phyloP scores from a whole-genome alignment of 345 rosid genomes.

The Salix koriyanagi region DNA sequence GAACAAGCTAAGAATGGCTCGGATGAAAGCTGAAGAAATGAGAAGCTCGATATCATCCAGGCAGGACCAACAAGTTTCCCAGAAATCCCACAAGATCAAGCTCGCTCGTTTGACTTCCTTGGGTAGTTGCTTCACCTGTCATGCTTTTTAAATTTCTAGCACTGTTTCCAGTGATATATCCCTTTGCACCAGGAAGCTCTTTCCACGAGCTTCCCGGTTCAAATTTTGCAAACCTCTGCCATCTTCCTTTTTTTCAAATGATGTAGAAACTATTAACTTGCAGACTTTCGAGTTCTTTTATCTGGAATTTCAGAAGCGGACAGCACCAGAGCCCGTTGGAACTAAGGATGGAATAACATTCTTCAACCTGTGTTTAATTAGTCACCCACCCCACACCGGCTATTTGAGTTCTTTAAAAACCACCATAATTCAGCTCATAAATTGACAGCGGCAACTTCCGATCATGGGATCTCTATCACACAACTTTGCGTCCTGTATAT shows the following conservation, averaged over 20 bases:
- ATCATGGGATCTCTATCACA: too few relatives aligned
- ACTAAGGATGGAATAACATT: too few relatives aligned
- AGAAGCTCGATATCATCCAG: conserved; percentile 46
- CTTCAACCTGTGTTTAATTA: background rate
- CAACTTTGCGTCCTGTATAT: too few relatives aligned
- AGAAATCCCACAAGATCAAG: conserved; percentile 29
- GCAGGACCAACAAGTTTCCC: conserved; percentile 31
- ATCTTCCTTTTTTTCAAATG: too few relatives aligned
- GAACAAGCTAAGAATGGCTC: conserved; percentile 60
- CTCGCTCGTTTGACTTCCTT: conserved; percentile 31
- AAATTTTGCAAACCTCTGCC: background rate
- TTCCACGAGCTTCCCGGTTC: background rate
- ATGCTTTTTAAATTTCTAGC: conserved; percentile 17
- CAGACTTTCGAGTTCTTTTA: background rate
- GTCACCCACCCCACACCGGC: too few relatives aligned
- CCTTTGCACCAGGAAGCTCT: background rate
- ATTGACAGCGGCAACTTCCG: too few relatives aligned
- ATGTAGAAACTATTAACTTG: background rate
- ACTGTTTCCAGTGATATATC: background rate
- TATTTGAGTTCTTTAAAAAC: too few relatives aligned
- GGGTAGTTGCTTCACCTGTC: conserved; percentile 53
- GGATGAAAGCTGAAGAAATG: conserved; percentile 72
- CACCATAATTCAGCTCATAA: too few relatives aligned
- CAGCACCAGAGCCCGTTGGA: too few relatives aligned
- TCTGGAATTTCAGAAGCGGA: too few relatives aligned